Conservation (phyloP, 495 filamentous ascomycete species). For the Penicillium lividum region DNA sequence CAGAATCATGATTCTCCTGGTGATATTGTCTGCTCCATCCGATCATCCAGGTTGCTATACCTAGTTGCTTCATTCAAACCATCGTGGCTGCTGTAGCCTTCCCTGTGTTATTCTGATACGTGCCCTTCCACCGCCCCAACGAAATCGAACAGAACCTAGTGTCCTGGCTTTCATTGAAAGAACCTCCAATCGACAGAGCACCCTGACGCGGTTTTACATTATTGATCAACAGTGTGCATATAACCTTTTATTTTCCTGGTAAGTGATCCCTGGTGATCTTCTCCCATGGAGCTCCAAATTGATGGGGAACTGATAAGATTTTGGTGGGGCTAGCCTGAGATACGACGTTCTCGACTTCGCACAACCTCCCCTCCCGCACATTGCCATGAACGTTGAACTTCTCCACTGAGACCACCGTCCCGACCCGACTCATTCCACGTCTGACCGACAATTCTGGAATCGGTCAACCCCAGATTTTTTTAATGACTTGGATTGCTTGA, state of each 20-base stretch:
- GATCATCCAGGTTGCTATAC: neutral
- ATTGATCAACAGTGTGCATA: slow-evolving; percentile 5
- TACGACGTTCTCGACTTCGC: slow-evolving; percentile 32
- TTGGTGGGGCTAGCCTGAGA: slow-evolving; percentile 26
- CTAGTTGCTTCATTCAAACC: neutral
- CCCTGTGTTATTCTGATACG: slow-evolving; percentile 4
- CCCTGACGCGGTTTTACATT: slow-evolving; percentile 9
- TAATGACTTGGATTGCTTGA: neutral
- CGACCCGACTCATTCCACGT: slow-evolving; percentile 3
- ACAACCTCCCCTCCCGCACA: slow-evolving; percentile 43
- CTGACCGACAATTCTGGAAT: neutral
- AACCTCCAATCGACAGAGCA: slow-evolving; percentile 9
- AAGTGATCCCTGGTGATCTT: neutral
- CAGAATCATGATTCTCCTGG: too few relatives aligned
- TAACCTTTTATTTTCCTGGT: neutral
- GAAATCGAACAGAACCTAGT: slow-evolving; percentile 26
- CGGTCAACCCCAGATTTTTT: neutral
- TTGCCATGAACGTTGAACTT: slow-evolving; percentile 38
- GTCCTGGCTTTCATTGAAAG: slow-evolving; percentile 16
- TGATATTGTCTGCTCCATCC: too few relatives aligned
- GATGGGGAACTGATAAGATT: slow-evolving; percentile 22
- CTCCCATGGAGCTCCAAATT: slow-evolving; percentile 3
- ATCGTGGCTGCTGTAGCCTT: neutral
- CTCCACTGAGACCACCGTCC: slow-evolving; percentile 17
- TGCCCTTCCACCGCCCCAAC: slow-evolving; percentile 32